These are phyloP conservation scores for Diaporthe capsici DNA, from an alignment of 2,329 filamentous ascomycete species.

Conservation along the genomic window DNA sequence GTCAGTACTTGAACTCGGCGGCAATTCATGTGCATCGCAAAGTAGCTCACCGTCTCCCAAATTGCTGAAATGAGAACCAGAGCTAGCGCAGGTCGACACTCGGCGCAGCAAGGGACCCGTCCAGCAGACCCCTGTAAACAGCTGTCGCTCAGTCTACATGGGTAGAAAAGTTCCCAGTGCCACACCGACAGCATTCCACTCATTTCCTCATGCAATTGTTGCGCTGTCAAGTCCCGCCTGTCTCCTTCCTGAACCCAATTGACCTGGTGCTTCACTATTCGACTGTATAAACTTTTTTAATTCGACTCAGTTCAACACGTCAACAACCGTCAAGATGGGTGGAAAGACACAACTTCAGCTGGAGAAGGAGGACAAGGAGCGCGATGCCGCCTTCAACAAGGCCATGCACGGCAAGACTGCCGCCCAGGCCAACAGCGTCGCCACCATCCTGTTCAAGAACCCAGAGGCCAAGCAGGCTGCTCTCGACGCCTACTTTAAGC, in stretches of 20 bases:
- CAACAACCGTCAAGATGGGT: conserved; percentile 41
- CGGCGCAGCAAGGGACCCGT: conserved; percentile 35
- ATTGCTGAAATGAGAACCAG: conserved; percentile 13
- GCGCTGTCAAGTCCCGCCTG: not conserved
- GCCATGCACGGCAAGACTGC: conserved; percentile 84
- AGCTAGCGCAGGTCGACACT: conserved; percentile 35
- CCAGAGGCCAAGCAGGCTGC: conserved; percentile 68
- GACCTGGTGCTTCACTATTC: conserved; percentile 8
- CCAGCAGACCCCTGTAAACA: conserved; percentile 32
- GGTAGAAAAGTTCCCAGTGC: conserved; percentile 37
- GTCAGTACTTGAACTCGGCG: not conserved
- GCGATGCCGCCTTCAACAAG: conserved; percentile 93
- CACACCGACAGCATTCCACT: conserved; percentile 38
- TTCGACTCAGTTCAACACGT: not conserved
- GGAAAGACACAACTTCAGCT: conserved; percentile 57
- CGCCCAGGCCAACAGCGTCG: conserved; percentile 77
- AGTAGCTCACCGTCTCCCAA: not conserved
- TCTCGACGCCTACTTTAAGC: conserved; percentile 88
- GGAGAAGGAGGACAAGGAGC: conserved; percentile 85
- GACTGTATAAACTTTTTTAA: not conserved
- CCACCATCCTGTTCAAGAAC: conserved; percentile 90
- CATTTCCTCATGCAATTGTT: conserved; percentile 15
- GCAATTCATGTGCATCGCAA: rapidly evolving
- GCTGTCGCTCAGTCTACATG: conserved; percentile 30
- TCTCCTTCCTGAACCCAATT: conserved; percentile 32